Evolutionary conservation across 306 rosid species (phyloP).

Genomic region (Prunus padus): DNA sequence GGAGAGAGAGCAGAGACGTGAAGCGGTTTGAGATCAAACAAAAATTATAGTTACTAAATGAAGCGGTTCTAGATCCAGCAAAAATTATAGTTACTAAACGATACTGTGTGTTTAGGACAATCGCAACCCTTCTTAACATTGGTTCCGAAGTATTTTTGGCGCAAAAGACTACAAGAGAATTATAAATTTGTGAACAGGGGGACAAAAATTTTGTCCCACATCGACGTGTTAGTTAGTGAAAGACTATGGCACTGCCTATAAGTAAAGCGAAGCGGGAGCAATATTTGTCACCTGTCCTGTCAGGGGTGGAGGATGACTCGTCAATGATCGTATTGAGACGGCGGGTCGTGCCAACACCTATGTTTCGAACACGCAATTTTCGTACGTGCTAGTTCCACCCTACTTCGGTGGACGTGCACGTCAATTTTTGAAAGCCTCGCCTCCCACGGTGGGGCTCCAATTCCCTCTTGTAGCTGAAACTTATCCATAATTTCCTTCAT

Average conservation of each 20-base stretch:
- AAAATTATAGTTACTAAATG: too few species aligned
- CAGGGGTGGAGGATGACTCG: conserved; percentile 74
- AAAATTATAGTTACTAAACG: too few species aligned
- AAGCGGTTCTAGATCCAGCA: too few species aligned
- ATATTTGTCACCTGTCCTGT: conserved; percentile 24
- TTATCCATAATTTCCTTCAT: too few species aligned
- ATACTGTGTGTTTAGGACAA: background rate
- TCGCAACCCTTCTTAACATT: background rate
- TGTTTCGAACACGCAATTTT: conserved; percentile 34
- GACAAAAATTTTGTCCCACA: conserved; percentile 14
- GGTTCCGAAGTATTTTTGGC: background rate
- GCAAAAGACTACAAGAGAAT: too few species aligned
- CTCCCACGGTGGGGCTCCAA: background rate
- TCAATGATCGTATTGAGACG: conserved; percentile 73
- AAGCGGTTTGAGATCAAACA: too few species aligned
- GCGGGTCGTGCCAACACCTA: conserved; percentile 71
- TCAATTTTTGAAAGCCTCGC: conserved; percentile 74
- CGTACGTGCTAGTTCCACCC: conserved; percentile 44
- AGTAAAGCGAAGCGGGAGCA: accelerated
- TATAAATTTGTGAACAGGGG: background rate
- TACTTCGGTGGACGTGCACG: conserved; percentile 65
- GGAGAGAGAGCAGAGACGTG: too few species aligned
- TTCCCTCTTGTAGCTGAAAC: background rate
- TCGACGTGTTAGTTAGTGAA: background rate
- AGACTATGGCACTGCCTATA: background rate